A percentile compares a stretch with the other conserved stretches of the same genome.
These are phyloP conservation scores for Trichomonascaceae sp. DNA, from an alignment of 1,139 yeast species.

Conservation along the genomic window DNA sequence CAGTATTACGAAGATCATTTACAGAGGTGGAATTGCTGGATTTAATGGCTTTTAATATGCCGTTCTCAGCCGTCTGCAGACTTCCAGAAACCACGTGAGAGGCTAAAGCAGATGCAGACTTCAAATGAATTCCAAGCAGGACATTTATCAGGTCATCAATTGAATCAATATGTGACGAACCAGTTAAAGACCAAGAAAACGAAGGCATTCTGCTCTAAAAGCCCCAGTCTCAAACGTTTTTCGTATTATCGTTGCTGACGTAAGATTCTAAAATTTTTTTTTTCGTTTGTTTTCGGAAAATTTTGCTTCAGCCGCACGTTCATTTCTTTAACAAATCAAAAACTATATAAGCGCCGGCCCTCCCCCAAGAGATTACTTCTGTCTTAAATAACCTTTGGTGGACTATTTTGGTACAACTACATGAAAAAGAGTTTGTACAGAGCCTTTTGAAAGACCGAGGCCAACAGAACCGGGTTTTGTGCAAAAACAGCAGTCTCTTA, in stretches of 20 bases:
- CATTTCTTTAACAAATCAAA: neutral
- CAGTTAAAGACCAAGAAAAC: conserved; percentile 4
- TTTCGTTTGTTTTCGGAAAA: neutral
- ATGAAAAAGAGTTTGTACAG: neutral
- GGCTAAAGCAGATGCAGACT: conserved; percentile 2
- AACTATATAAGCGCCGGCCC: neutral
- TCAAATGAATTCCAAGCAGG: neutral
- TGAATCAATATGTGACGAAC: conserved; percentile 2
- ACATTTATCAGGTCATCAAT: conserved; percentile 1
- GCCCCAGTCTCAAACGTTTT: neutral
- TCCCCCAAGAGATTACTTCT: neutral
- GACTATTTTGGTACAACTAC: neutral
- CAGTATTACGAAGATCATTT: neutral
- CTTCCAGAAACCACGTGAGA: conserved; percentile 1
- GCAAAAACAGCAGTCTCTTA: neutral
- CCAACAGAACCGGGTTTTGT: neutral
- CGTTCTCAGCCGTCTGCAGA: conserved; percentile 1
- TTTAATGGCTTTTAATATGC: neutral
- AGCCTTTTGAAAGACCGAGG: neutral
- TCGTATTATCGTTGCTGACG: neutral
- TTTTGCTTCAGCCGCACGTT: neutral
- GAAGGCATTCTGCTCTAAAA: neutral
- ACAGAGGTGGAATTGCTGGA: neutral
- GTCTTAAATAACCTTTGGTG: neutral
- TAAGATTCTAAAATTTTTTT: neutral